These are phyloP conservation scores for Kuraishia borneana DNA, from an alignment of 805 yeast species.

Conservation along the genomic window DNA sequence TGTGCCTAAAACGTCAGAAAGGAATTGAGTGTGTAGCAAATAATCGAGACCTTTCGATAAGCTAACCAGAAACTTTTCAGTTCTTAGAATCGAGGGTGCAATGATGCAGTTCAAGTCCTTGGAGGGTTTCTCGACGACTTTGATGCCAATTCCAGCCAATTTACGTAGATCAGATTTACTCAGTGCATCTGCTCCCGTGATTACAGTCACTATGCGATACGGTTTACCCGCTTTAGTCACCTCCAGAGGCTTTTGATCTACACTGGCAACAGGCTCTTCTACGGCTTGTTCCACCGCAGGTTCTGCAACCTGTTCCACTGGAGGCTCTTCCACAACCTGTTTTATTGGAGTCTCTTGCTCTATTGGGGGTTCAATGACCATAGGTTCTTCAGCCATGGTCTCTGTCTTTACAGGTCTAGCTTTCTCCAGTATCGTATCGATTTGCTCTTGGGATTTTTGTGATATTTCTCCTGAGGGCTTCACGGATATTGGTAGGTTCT, in stretches of 20 bases:
- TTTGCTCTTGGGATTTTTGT: too few relatives aligned
- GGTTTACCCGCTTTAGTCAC: slow-evolving; percentile 11
- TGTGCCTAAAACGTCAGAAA: slow-evolving; percentile 31
- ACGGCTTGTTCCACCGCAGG: too few relatives aligned
- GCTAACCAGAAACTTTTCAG: slow-evolving; percentile 75
- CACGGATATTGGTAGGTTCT: too few relatives aligned
- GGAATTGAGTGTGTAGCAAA: slow-evolving; percentile 44
- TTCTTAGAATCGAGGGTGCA: slow-evolving; percentile 75
- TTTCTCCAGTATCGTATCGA: too few relatives aligned
- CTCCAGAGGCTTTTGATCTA: slow-evolving; percentile 4
- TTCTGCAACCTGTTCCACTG: too few relatives aligned
- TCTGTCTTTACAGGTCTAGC: too few relatives aligned
- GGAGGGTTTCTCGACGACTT: slow-evolving; percentile 28
- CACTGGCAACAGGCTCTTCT: too few relatives aligned
- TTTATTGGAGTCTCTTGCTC: too few relatives aligned
- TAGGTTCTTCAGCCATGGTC: too few relatives aligned
- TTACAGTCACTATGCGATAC: slow-evolving; percentile 34
- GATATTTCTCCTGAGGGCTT: too few relatives aligned
- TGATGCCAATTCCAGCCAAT: slow-evolving; percentile 46
- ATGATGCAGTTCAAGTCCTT: slow-evolving; percentile 38
- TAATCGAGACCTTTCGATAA: slow-evolving; percentile 43
- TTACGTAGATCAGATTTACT: slow-evolving; percentile 28
- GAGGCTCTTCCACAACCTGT: too few relatives aligned
- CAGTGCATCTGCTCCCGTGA: slow-evolving; percentile 57
- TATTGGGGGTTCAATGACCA: too few relatives aligned